Conservation (phyloP, 345 rosid genomes). For the Eutrema japonicum region DNA sequence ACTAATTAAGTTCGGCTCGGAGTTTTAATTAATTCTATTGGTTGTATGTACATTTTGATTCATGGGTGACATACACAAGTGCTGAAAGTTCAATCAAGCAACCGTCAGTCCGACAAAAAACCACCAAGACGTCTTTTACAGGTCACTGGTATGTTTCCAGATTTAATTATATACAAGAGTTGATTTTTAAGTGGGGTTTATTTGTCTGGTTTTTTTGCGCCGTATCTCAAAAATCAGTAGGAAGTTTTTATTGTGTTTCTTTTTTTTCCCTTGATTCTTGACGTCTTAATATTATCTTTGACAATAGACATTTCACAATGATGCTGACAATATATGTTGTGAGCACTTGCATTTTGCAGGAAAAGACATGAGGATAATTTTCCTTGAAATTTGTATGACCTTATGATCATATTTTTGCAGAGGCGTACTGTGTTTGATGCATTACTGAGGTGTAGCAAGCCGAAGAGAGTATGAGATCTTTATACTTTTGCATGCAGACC, state of each 20-base stretch:
- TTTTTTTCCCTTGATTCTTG: conserved; percentile 1
- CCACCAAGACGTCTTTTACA: conserved; percentile 83
- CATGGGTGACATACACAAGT: conserved; percentile 47
- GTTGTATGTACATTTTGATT: conserved; percentile 2
- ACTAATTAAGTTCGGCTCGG: neutral
- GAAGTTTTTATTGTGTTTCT: neutral
- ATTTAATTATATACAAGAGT: neutral
- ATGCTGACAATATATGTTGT: conserved; percentile 7
- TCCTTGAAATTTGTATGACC: conserved; percentile 8
- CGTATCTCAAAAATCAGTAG: neutral
- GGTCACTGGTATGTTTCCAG: conserved; percentile 69
- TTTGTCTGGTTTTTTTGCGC: neutral
- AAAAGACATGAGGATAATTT: conserved; percentile 88
- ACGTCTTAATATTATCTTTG: conserved; percentile 8
- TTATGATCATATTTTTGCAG: conserved; percentile 47
- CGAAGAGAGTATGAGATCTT: conserved; percentile 80
- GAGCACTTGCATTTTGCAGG: conserved; percentile 56
- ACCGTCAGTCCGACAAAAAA: conserved; percentile 74
- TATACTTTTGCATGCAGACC: conserved; percentile 85
- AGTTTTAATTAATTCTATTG: neutral
- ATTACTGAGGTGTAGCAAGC: conserved; percentile 63
- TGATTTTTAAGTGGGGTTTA: conserved; percentile 9
- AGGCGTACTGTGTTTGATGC: conserved; percentile 76
- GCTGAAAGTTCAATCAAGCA: conserved; percentile 62
- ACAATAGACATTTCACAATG: neutral